Evolutionary conservation across 75 land plant species (phyloP), one percentile per base, ranked within the genome.

Genomic region (Pseudotsuga menziesii): DNA sequence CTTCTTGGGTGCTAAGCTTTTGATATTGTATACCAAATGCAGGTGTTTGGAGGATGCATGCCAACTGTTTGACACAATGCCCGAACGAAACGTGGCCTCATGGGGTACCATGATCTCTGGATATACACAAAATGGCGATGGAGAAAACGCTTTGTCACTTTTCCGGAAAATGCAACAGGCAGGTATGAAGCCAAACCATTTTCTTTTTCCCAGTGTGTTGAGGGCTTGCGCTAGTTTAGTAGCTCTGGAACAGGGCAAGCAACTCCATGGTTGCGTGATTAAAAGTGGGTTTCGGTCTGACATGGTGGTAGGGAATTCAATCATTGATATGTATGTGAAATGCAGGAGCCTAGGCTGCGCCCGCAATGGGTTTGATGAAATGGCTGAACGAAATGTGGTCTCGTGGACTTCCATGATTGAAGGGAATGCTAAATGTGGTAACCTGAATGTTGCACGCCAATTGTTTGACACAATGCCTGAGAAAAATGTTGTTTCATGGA

Each of bases 281-380:
- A 59, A 66, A 19, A 15, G 22, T 26, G 93, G 91, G 70, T 67
- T 77, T 58, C 80, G 64, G 13, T 26, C 3, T n/a, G 77, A 89
- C 57, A 76, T 85, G 7, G 78, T 79, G 23, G 87, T 91, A 5
- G 77, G 39, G 0, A 91, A 85, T 70, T 85, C 87, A 41, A 77
- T 91, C 15, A 66, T 91, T 55, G 89, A 87, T 82, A 84, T 89
- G 73, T 91, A 91, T 76, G 87, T 91, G 5, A 89, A 91, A 73
- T 91, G 91, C 64, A 57, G 61, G 20, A 26, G 72, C 2, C 78
- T 82, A 19, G 74, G 17, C 0, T 78, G 19, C 1, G 82, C 87
- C 0, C 80, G 79, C 22, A 25, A 39, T 56, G 79, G 87, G 58
- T 89, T 87, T 77, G 72, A 52, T 52, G 56, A 58, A 48, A 87